phyloP scores from a whole-genome alignment of 1,139 yeast species.

The Zygosaccharomyces pseudobailii region DNA sequence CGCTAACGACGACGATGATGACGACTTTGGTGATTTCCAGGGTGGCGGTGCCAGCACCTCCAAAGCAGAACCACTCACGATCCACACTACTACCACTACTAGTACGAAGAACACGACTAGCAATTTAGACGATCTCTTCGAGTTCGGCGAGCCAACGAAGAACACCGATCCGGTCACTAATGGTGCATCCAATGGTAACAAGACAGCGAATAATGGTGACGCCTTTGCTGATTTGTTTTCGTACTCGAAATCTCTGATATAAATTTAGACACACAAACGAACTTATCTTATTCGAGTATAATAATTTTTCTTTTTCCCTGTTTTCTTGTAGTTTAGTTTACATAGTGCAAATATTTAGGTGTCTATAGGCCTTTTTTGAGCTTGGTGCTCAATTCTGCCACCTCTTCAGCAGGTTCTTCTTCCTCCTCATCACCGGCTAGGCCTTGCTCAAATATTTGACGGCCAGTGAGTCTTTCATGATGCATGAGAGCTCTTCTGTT shows the following conservation, averaged over 20 bases:
- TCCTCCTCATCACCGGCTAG: conserved; percentile 61
- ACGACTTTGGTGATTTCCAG: conserved; percentile 37
- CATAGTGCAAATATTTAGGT: conserved; percentile 8
- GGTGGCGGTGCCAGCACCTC: conserved; percentile 18
- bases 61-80: conserved; percentile 1
- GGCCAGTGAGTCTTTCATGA: conserved; percentile 75
- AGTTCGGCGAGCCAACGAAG: conserved; percentile 7
- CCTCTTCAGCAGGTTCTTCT: conserved; percentile 33
- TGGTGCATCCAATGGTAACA: not conserved
- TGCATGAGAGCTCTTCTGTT: conserved; percentile 55
- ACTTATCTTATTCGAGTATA: not conserved
- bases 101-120: conserved; percentile 7
- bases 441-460: conserved; percentile 85
- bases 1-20: conserved; percentile 26
- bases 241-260: conserved; percentile 32
- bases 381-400: conserved; percentile 8
- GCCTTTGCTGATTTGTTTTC: conserved; percentile 33
- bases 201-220: conserved; percentile 17
- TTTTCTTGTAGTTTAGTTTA: conserved; percentile 6
- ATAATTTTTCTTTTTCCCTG: conserved; percentile 1
- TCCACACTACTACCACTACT: conserved; percentile 1
- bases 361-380: conserved; percentile 5
- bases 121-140: conserved; percentile 14
- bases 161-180: conserved; percentile 3
- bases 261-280: conserved; percentile 1